phyloP scores from a whole-genome alignment of 345 rosid species.

The Arabis hirsuta region DNA sequence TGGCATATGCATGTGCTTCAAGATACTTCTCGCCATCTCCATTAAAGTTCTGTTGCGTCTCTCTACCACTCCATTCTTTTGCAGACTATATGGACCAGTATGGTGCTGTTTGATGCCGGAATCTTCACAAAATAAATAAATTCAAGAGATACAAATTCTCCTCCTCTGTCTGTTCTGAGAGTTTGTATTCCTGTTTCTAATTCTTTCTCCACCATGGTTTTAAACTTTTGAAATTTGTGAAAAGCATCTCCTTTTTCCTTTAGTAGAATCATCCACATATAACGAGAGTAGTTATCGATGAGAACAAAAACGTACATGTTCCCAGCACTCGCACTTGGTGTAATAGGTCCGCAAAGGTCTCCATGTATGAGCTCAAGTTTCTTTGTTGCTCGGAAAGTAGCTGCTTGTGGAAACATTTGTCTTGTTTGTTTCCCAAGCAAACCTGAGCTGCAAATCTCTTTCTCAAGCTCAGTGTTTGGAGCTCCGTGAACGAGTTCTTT shows the following conservation, averaged over 20 bases:
- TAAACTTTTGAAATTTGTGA: background rate
- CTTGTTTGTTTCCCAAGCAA: background rate
- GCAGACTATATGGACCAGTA: background rate
- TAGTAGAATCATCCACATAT: background rate
- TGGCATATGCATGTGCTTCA: too few species aligned
- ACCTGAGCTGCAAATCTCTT: background rate
- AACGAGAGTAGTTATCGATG: background rate
- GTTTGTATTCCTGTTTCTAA: too few species aligned
- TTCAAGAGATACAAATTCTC: background rate
- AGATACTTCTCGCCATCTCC: background rate
- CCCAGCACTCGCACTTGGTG: background rate
- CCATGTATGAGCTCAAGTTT: background rate
- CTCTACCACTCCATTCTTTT: background rate
- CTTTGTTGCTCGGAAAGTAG: background rate
- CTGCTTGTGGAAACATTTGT: background rate
- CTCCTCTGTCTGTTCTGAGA: background rate
- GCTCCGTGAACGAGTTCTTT: background rate
- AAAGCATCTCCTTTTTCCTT: background rate
- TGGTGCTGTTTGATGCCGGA: background rate
- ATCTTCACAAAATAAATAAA: background rate
- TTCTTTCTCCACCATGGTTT: background rate
- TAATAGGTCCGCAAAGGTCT: background rate
- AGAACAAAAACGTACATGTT: background rate
- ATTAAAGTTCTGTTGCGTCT: background rate
- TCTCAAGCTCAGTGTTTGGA: background rate